Conservation (phyloP, 495 filamentous ascomycete genomes). For the Aspergillus indologenus region DNA sequence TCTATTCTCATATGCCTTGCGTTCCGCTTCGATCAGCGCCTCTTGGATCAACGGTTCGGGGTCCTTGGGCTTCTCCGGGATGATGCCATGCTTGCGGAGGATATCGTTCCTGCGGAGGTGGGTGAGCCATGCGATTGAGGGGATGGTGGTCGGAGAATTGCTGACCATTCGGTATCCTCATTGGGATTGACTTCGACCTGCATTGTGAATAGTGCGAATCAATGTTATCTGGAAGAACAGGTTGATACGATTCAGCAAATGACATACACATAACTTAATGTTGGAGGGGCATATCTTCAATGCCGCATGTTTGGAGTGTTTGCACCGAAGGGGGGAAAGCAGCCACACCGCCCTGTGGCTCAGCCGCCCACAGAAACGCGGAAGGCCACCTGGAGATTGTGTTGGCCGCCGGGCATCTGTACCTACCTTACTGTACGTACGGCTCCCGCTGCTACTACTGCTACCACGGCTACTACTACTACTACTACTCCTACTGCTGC, state of each 20-base stretch:
- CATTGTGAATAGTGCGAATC: conserved; percentile 50
- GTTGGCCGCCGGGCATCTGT: conserved; percentile 12
- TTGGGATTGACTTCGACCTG: conserved; percentile 91
- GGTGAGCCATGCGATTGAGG: conserved; percentile 2
- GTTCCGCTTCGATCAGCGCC: conserved; percentile 78
- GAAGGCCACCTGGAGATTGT: conserved; percentile 51
- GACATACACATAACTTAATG: no score
- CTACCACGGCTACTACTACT: not conserved
- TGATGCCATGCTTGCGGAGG: conserved; percentile 90
- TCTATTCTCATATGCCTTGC: conserved; percentile 80
- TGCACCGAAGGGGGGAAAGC: conserved; percentile 15
- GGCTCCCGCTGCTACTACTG: not conserved
- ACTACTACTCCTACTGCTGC: conserved; percentile 2
- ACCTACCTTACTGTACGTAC: not conserved
- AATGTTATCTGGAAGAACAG: not conserved
- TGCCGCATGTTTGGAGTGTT: conserved; percentile 49
- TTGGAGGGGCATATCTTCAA: not conserved
- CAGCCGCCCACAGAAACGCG: conserved; percentile 38
- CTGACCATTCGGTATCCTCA: conserved; percentile 95
- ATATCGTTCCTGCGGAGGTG: conserved; percentile 82
- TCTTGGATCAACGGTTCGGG: conserved; percentile 94
- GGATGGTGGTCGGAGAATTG: conserved; percentile 8
- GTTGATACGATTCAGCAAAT: not conserved
- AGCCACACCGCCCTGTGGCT: conserved; percentile 27
- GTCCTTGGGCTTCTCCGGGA: conserved; percentile 92